Evolutionary conservation across 805 yeast genomes (phyloP), one percentile per base, ranked within the genome.

Genomic region (Scheffersomyces coipomensis): DNA sequence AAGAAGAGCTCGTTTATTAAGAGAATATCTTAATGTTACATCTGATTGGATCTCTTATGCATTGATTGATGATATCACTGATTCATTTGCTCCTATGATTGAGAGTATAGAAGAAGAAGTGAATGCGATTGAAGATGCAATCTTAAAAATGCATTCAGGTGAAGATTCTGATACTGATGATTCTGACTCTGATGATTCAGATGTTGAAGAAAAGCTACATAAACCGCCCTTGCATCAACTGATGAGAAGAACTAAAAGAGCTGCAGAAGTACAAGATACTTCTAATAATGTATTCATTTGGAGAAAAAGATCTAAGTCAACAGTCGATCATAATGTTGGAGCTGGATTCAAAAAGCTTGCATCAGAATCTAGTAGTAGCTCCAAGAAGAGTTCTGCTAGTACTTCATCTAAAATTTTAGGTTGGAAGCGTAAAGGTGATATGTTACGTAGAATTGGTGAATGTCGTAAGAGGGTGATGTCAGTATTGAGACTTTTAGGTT

Each of bases 11-110:
- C 73, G 99, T 41, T 66, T 93, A 46, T 71, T 91, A 46, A 75
- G 83, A 45, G 99, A 93, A 58, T 91, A 90, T 55, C 68, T 93
- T 45, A 88, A 87, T 2, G 96, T 93, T 4, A 79, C 91, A 2
- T 81, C 97, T 0, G 98, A 93, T 60, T 93, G 99, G 99, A 84
- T 93, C 33, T 91, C 97, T 1, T 93, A 93, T 64, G 98, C 98
- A 0, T 66, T 93, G 46, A 88, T 93, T 51, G 99, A 93, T 67
- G 98, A 93, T 59, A 88, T 93, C 47, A 91, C 97, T 0, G 99
- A 93, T 70, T 95, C 95, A 0, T 93, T 88, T 70, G 98, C 95
- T 1, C 99, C 99, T 2, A 80, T 93, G 84, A 90, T 93, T 46
- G 95, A 88, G 42, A 79, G 91, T 34, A 90, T 93, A 37, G 98